These are phyloP conservation scores for Penicillium vulpinum DNA, from an alignment of 2,329 filamentous ascomycete species.

Conservation along the genomic window DNA sequence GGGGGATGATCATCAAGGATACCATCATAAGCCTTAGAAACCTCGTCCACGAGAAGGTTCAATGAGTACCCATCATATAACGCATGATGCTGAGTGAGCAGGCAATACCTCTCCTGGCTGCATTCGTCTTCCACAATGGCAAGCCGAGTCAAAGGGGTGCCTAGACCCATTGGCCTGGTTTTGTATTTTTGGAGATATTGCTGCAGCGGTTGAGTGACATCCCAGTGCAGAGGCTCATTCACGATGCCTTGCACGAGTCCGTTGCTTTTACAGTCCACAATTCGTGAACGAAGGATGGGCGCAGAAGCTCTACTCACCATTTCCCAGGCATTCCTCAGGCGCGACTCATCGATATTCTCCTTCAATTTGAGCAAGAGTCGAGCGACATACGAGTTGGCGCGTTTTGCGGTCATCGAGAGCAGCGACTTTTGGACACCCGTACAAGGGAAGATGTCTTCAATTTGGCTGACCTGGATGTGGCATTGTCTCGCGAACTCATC, in stretches of 20 bases:
- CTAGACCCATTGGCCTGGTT: background rate
- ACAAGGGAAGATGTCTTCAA: background rate
- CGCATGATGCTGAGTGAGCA: background rate
- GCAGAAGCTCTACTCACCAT: background rate
- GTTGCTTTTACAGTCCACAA: background rate
- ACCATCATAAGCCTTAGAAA: background rate
- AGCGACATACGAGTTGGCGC: background rate
- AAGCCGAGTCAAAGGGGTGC: background rate
- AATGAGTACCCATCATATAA: background rate
- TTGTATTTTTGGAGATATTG: background rate
- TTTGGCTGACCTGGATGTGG: background rate
- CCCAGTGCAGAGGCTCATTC: background rate
- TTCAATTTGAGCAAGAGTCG: background rate
- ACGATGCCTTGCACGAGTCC: background rate
- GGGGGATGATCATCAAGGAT: background rate
- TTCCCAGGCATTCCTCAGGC: background rate
- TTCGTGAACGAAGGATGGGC: background rate
- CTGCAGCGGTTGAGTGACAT: background rate
- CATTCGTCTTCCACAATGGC: background rate
- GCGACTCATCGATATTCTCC: background rate
- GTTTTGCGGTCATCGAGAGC: background rate
- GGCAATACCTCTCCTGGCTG: background rate
- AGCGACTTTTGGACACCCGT: background rate
- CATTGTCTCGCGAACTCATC: background rate
- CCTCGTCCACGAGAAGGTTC: background rate